Evolutionary conservation across 257 asterid genomes (phyloP), one percentile per base, ranked within the genome.

Genomic region (Osmanthus fragrans): DNA sequence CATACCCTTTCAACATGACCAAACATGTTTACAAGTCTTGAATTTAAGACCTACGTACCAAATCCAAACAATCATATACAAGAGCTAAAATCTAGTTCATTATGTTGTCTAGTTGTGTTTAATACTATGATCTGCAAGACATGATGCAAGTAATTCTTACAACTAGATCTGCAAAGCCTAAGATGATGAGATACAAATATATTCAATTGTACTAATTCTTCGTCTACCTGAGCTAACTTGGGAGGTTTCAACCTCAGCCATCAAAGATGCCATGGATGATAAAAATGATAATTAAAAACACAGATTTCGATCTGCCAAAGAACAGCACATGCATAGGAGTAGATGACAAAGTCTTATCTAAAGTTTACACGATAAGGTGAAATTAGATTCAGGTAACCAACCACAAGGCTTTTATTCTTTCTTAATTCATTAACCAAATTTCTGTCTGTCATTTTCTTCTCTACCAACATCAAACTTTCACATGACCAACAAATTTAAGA

Each of bases 401-500:
- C 16, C 34, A 63, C 18, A 9, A 63, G 69, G 16, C n/a, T 25
- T 63, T 23, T 9, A 19, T 56, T 21, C 15, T 9, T 25, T 63
- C 34, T 73, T n/a, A 30, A 49, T 13, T 54, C 70, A 67, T 37
- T 40, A 27, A 79, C 80, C 79, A 58, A 27, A 7, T 51, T 60
- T 63, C 27, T 18, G 45, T n/a, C 72, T 80, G 70, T 77, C 65
- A 13, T 10, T 23, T 23, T 37, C 74, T 71, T 23, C 54, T 42
- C 54, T 30, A 37, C 54, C 18, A 70, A 71, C 63, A 19, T 49
- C 32, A 39, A 71, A 40, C n/a, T 40, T 71, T 39, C 60, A 5
- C 74, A 67, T 19, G 49, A 47, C 49, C 70, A 54, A 6, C 79
- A 51, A 47, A 63, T 60, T n/a, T 74, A 37, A 70, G 58, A 78